phyloP scores from a whole-genome alignment of 1,284 basidiomycete genomes.

The Microbotryomycetes sp. region DNA sequence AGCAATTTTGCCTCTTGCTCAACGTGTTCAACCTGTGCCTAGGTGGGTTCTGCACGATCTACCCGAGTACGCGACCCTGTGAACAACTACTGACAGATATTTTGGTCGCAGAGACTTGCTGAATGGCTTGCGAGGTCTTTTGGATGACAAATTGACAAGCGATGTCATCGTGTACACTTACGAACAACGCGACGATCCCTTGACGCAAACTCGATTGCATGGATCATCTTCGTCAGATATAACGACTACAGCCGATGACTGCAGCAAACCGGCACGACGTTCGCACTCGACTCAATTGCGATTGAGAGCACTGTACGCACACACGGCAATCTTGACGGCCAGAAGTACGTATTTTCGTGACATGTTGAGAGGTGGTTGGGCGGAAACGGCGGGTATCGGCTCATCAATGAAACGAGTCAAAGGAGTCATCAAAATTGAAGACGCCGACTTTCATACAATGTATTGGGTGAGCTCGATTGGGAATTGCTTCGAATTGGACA shows the following conservation, averaged over 20 bases:
- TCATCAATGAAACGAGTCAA: conserved; percentile 25
- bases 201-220: neutral
- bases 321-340: conserved; percentile 64
- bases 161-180: conserved; percentile 63
- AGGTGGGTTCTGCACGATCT: neutral
- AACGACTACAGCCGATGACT: neutral
- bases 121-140: conserved; percentile 38
- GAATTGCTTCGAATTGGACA: too few species aligned
- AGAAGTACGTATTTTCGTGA: conserved; percentile 74
- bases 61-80: too few species aligned
- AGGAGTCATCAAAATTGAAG: conserved; percentile 58
- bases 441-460: conserved; percentile 71
- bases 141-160: conserved; percentile 45
- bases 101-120: conserved; percentile 5
- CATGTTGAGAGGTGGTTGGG: conserved; percentile 65
- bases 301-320: conserved; percentile 69
- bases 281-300: conserved; percentile 46
- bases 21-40: neutral
- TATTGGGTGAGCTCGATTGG: conserved; percentile 56
- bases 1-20: neutral
- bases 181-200: conserved; percentile 48
- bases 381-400: conserved; percentile 49
- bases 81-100: neutral
- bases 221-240: neutral
- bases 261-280: neutral